phyloP scores from a whole-genome alignment of 495 filamentous ascomycete genomes.

The Bombardia bombarda region DNA sequence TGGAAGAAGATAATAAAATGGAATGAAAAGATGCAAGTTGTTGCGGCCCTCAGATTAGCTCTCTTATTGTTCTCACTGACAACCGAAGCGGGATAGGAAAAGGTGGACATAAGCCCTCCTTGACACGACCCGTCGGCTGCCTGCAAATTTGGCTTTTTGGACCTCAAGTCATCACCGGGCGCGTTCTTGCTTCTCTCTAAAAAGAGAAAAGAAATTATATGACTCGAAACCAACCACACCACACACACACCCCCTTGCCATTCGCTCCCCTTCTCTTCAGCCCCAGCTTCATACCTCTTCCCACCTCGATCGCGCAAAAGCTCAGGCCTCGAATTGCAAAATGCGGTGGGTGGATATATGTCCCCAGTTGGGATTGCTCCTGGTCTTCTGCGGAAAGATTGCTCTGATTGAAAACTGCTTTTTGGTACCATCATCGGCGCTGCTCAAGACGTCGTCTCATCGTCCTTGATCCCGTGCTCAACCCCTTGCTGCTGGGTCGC shows the following conservation, averaged over 20 bases:
- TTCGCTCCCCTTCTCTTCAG: neutral
- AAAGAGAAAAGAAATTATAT: constrained; percentile 5
- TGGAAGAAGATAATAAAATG: neutral
- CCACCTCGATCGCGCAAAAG: neutral
- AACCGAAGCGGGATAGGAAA: constrained; percentile 29
- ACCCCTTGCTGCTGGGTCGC: too few species aligned
- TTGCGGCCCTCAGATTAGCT: constrained; percentile 52
- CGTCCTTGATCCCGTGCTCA: neutral
- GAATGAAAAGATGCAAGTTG: constrained; percentile 3
- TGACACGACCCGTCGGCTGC: constrained; percentile 31
- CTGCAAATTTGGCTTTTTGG: constrained; percentile 61
- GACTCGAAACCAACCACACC: neutral
- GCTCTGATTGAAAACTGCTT: constrained; percentile 56
- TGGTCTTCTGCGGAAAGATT: constrained; percentile 6
- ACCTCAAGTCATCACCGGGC: constrained; percentile 50
- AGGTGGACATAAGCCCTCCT: neutral
- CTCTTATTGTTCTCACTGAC: constrained; percentile 51
- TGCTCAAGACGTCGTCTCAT: constrained; percentile 15
- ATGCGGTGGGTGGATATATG: neutral
- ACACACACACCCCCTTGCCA: too few species aligned
- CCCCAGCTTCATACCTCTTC: neutral
- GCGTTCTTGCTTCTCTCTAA: constrained; percentile 14
- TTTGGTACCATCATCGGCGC: constrained; percentile 28
- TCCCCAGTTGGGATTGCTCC: neutral
- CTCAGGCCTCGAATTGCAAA: neutral